These are phyloP conservation scores for Aspergillus fumigatiaffinis DNA, from an alignment of 2,329 filamentous ascomycete species.

Conservation along the genomic window DNA sequence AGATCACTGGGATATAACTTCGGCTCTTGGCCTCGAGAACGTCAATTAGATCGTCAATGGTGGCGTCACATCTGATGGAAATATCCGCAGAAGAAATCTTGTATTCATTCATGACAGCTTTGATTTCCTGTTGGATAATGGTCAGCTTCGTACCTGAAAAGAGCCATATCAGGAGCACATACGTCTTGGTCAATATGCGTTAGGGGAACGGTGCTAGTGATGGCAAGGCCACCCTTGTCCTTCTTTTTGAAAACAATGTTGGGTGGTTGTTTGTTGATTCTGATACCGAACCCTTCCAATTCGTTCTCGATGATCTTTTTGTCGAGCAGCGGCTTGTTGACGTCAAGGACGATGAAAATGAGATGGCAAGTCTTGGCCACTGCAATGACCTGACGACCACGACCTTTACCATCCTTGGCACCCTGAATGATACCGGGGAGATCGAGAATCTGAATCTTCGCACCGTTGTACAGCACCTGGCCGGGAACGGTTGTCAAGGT, in stretches of 20 bases:
- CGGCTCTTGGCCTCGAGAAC: slow-evolving; percentile 89
- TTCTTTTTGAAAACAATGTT: slow-evolving; percentile 99
- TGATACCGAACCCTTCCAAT: slow-evolving; percentile 93
- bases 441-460: slow-evolving; percentile 97
- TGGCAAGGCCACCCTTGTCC: slow-evolving; percentile 94
- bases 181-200: slow-evolving; percentile 85
- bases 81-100: slow-evolving; percentile 96
- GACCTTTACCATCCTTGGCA: slow-evolving; percentile 95
- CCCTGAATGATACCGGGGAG: slow-evolving; percentile 98
- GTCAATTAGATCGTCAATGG: slow-evolving; percentile 95
- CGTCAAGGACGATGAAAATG: slow-evolving; percentile 97
- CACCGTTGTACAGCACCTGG: slow-evolving; percentile 93
- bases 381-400: slow-evolving; percentile 96
- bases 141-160: slow-evolving; percentile 10
- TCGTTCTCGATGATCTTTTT: slow-evolving; percentile 94
- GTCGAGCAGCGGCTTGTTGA: slow-evolving; percentile 96
- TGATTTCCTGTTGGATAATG: slow-evolving; percentile 66
- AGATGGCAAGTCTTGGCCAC: slow-evolving; percentile 98
- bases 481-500: slow-evolving; percentile 96
- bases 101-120: slow-evolving; percentile 96
- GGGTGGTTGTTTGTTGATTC: slow-evolving; percentile 93
- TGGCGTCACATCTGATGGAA: slow-evolving; percentile 95
- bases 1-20: slow-evolving; percentile 98
- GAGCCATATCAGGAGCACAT: slow-evolving; percentile 13
- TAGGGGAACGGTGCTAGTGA: slow-evolving; percentile 90